Base-by-base conservation (phyloP, 768 basidiomycete genomes). In the Naganishia friedmannii region DNA sequence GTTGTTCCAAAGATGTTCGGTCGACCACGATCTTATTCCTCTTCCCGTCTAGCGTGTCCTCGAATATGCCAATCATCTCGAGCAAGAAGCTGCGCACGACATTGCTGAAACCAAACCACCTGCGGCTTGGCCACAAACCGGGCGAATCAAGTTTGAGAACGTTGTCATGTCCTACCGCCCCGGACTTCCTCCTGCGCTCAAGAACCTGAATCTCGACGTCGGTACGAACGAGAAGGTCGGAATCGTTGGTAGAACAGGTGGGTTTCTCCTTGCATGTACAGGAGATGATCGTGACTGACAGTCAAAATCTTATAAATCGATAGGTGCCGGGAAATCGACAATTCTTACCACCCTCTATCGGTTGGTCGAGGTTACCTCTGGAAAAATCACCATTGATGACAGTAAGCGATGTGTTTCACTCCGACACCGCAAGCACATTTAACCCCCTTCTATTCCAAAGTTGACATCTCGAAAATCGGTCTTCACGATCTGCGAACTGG, bases 281-380 rank as follows among this genome's bases (percentile, higher is more conserved):
- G 46, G 48, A 26, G 42, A 67, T 23, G 60, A 53, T 42, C 58
- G 45, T 54, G 66, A 87, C 19, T 81, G 82, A 23, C 42, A 37
- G 12, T 4, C 15, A 17, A 17, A 91, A 89, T 28, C 90, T 42
- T n/a, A 4, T 23, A 21, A n/a, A 12, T 37, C n/a, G 21, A n/a
- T 34, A 58, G 57, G 92, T 58, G 92, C 92, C 0, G 92, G 92
- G 46, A 92, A 95, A 81, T 90, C 89, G 21, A 90, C 90, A 0
- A 89, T 97, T 70, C 90, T 95, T 89, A 89, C 88, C 74, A 88
- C 91, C 5, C 83, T 96, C 0, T 94, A 88, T 82, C 87, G 92
- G 26, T 83, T 96, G 37, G 90, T 93, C 23, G 94, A 97, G 77
- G 83, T 88, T 34, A 82, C 84, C 0, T 86, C 87, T 10, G 93